Evolutionary conservation across 1,284 basidiomycete species (phyloP).

Genomic region (Trichosporon ovoides): DNA sequence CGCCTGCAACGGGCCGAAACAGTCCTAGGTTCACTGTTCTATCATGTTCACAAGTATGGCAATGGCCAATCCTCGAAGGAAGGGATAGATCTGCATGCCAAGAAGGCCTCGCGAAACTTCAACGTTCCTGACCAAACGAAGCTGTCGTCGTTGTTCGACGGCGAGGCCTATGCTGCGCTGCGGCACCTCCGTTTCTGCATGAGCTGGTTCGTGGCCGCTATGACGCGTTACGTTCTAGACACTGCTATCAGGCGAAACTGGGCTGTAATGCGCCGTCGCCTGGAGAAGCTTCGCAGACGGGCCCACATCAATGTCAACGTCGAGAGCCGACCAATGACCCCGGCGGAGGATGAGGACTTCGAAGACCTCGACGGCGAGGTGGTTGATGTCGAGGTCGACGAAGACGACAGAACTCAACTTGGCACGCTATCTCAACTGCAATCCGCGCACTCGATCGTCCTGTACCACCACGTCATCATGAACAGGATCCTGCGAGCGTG

Average conservation of each 20-base stretch:
- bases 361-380: slow-evolving; percentile 18
- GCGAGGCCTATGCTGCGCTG: slow-evolving; percentile 54
- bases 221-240: slow-evolving; percentile 68
- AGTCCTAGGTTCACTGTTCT: slow-evolving; percentile 62
- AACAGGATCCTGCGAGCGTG: slow-evolving; percentile 73
- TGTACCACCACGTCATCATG: slow-evolving; percentile 63
- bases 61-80: background rate
- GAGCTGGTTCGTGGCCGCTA: slow-evolving; percentile 60
- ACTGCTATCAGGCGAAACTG: slow-evolving; percentile 70
- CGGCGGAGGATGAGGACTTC: slow-evolving; percentile 18
- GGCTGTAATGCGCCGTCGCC: slow-evolving; percentile 58
- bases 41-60: slow-evolving; percentile 39
- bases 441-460: slow-evolving; percentile 69
- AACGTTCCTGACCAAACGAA: background rate
- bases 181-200: slow-evolving; percentile 66
- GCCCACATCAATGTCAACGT: background rate
- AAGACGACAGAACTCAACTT: slow-evolving; percentile 33
- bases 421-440: slow-evolving; percentile 30
- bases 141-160: background rate
- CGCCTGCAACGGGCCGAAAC: slow-evolving; percentile 70
- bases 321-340: slow-evolving; percentile 26
- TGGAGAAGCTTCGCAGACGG: slow-evolving; percentile 29
- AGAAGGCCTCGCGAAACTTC: background rate
- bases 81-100: background rate
- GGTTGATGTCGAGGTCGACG: slow-evolving; percentile 28